Percentiles rank a stretch among this genome's conserved stretches.
Conservation (phyloP, 805 yeast species). For the Lipomyces starkeyi region DNA sequence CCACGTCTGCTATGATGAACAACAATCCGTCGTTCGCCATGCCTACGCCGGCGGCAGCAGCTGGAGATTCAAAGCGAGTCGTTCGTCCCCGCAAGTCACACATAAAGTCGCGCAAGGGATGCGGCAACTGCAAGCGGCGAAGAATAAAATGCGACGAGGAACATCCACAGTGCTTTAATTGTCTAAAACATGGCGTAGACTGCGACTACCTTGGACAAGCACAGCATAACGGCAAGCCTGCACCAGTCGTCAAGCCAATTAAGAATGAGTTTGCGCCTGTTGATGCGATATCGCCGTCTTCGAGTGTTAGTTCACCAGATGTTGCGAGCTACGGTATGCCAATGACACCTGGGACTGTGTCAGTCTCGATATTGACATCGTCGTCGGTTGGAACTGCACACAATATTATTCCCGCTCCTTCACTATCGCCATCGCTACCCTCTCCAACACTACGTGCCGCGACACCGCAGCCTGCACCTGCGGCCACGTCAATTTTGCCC, state of each 20-base stretch:
- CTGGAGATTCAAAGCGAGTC: slow-evolving; percentile 5
- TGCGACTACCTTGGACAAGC: slow-evolving; percentile 19
- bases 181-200: slow-evolving; percentile 49
- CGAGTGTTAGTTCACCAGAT: neutral
- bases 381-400: neutral
- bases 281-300: neutral
- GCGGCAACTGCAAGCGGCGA: slow-evolving; percentile 68
- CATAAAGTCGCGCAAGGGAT: slow-evolving; percentile 75
- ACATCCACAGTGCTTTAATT: slow-evolving; percentile 64
- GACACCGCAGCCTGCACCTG: slow-evolving; percentile 8
- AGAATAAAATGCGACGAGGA: slow-evolving; percentile 70
- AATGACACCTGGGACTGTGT: neutral
- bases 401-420: neutral
- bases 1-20: neutral
- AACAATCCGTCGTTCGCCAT: neutral
- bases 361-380: slow-evolving; percentile 6
- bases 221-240: neutral
- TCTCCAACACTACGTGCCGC: neutral
- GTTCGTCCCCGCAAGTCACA: slow-evolving; percentile 48
- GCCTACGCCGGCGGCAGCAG: neutral
- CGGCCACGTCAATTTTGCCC: neutral
- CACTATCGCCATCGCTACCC: neutral
- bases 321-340: neutral
- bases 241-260: neutral
- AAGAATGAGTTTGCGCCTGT: neutral